These are phyloP conservation scores for Coniochaeta ligniaria DNA, from an alignment of 2,329 filamentous ascomycete species.

Conservation along the genomic window DNA sequence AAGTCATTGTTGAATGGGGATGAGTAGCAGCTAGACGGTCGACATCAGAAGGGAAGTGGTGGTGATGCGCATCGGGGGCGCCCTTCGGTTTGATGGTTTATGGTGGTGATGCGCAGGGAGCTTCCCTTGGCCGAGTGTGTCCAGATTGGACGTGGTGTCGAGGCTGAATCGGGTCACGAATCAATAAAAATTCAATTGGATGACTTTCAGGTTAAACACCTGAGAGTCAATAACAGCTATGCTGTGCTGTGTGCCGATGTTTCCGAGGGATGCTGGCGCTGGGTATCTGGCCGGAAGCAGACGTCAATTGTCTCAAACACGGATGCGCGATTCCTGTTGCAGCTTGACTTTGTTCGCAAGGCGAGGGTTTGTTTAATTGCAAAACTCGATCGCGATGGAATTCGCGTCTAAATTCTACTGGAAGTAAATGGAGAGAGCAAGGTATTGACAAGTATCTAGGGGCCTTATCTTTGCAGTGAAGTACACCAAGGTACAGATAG, in stretches of 20 bases:
- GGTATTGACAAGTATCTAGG: not conserved
- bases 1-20: conserved; percentile 15
- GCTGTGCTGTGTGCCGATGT: not conserved
- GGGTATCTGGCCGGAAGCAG: not conserved
- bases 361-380: conserved; percentile 1
- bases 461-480: not conserved
- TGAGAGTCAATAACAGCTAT: not conserved
- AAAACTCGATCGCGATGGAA: conserved; percentile 1
- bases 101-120: not conserved
- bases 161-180: conserved; percentile 1
- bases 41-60: not conserved
- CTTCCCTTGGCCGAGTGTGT: not conserved
- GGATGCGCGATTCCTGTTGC: not conserved
- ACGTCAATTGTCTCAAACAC: not conserved
- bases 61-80: not conserved
- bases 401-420: conserved; percentile 1
- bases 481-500: no score
- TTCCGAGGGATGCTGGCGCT: not conserved
- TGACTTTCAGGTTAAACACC: not conserved
- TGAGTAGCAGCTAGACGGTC: not conserved
- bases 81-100: not conserved
- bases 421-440: not conserved
- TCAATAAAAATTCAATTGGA: not conserved
- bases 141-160: not conserved
- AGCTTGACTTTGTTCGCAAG: not conserved